A percentile compares a stretch with the other conserved stretches of the same genome.
Evolutionary conservation across 495 filamentous ascomycete species (phyloP).

Genomic region (Trichoderma erinaceum): DNA sequence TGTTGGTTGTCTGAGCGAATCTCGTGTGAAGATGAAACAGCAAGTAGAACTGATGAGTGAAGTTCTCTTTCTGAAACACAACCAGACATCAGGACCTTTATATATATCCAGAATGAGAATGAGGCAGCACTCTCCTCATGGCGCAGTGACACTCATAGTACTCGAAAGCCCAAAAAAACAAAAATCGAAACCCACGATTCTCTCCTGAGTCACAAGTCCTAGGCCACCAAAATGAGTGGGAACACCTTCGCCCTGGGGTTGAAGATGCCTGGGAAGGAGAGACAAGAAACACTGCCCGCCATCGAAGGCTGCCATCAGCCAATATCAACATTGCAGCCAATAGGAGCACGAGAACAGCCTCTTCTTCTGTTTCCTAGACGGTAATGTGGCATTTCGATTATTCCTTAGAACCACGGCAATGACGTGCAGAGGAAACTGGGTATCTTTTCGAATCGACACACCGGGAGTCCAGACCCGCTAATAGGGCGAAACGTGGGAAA

Average conservation of each 20-base stretch:
- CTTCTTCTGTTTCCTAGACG: too few species aligned
- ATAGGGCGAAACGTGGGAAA: not conserved
- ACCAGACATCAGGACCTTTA: too few species aligned
- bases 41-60: not conserved
- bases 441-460: not conserved
- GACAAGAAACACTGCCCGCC: not conserved
- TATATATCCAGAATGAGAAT: too few species aligned
- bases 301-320: not conserved
- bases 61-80: not conserved
- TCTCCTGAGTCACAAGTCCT: conserved; percentile 7
- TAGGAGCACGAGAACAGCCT: too few species aligned
- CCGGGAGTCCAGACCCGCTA: not conserved
- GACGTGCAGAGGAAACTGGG: too few species aligned
- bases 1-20: too few species aligned
- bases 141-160: not conserved
- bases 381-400: too few species aligned
- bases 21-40: too few species aligned
- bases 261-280: not conserved
- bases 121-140: not conserved
- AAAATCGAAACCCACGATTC: not conserved
- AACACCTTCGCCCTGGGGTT: not conserved
- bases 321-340: too few species aligned
- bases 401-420: too few species aligned
- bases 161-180: not conserved
- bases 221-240: not conserved